These are phyloP conservation scores for Suillus tomentosus DNA, from an alignment of 768 basidiomycete genomes.

Conservation along the genomic window DNA sequence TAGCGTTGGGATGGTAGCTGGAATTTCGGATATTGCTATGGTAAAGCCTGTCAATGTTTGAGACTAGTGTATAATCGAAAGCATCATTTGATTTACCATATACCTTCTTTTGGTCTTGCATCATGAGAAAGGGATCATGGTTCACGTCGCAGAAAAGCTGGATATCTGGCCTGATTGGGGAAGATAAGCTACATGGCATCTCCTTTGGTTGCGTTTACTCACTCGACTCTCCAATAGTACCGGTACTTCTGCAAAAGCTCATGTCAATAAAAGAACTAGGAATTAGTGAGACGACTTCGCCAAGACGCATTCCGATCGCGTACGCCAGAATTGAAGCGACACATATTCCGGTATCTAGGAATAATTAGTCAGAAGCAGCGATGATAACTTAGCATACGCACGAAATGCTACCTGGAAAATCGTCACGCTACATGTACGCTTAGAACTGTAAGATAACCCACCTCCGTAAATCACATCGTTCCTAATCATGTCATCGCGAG, in stretches of 20 bases:
- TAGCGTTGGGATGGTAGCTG: constrained; percentile 76
- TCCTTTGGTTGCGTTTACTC: constrained; percentile 30
- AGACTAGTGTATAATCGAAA: constrained; percentile 23
- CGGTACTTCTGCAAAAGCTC: constrained; percentile 72
- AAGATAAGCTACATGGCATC: constrained; percentile 5
- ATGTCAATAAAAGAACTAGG: constrained; percentile 82
- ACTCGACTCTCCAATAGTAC: constrained; percentile 94
- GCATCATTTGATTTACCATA: constrained; percentile 55
- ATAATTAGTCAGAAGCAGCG: neutral
- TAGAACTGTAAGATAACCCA: constrained; percentile 6
- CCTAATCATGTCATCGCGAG: too few relatives aligned
- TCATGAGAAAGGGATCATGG: constrained; percentile 79
- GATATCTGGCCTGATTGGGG: constrained; percentile 60
- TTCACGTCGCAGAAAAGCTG: constrained; percentile 80
- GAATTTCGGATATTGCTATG: constrained; percentile 75
- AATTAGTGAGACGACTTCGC: constrained; percentile 8
- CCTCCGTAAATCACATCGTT: constrained; percentile 34
- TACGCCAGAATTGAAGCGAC: constrained; percentile 91
- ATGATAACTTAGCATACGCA: constrained; percentile 38
- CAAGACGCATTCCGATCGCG: constrained; percentile 23
- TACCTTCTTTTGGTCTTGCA: constrained; percentile 79
- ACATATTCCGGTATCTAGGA: constrained; percentile 98
- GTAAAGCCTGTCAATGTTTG: constrained; percentile 62
- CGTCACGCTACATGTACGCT: constrained; percentile 3
- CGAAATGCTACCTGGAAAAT: constrained; percentile 65